phyloP scores from a whole-genome alignment of 2,329 filamentous ascomycete species.

The Nannizziopsis arthrosporioides region DNA sequence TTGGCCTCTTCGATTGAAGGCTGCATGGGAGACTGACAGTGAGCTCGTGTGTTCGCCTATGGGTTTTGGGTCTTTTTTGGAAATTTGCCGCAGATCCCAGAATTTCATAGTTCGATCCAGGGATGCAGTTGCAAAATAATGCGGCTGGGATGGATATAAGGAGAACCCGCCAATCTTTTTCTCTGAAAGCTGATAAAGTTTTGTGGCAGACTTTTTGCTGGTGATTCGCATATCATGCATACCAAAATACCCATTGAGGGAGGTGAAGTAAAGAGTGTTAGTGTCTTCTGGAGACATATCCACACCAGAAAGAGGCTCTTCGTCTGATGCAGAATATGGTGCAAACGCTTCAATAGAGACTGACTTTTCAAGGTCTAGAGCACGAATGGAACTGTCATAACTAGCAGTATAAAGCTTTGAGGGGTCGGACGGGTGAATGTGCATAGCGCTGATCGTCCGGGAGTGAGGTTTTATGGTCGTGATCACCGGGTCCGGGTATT shows the following conservation, averaged over 20 bases:
- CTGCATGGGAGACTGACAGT: conserved; percentile 81
- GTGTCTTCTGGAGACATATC: conserved; percentile 63
- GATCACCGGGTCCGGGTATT: conserved; percentile 61
- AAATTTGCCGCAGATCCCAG: conserved; percentile 75
- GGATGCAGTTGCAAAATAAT: conserved; percentile 78
- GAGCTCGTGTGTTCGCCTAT: conserved; percentile 72
- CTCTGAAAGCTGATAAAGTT: conserved; percentile 66
- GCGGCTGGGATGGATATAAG: conserved; percentile 64
- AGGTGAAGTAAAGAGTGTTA: conserved; percentile 74
- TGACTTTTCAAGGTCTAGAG: conserved; percentile 70
- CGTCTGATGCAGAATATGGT: conserved; percentile 55
- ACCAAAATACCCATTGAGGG: conserved; percentile 67
- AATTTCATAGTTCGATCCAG: conserved; percentile 80
- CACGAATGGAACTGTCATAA: conserved; percentile 85
- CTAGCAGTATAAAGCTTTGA: conserved; percentile 74
- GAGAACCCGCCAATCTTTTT: conserved; percentile 96
- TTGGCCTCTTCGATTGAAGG: conserved; percentile 74
- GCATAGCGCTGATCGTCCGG: conserved; percentile 74
- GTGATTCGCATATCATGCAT: conserved; percentile 63
- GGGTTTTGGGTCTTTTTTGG: conserved; percentile 53
- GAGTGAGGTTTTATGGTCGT: conserved; percentile 84
- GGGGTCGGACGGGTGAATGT: conserved; percentile 60
- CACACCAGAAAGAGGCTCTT: conserved; percentile 71
- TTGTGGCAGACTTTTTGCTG: conserved; percentile 38
- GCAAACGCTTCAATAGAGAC: conserved; percentile 72